These are phyloP conservation scores for Suillus weaverae DNA, from an alignment of 768 basidiomycete species.

Conservation along the genomic window DNA sequence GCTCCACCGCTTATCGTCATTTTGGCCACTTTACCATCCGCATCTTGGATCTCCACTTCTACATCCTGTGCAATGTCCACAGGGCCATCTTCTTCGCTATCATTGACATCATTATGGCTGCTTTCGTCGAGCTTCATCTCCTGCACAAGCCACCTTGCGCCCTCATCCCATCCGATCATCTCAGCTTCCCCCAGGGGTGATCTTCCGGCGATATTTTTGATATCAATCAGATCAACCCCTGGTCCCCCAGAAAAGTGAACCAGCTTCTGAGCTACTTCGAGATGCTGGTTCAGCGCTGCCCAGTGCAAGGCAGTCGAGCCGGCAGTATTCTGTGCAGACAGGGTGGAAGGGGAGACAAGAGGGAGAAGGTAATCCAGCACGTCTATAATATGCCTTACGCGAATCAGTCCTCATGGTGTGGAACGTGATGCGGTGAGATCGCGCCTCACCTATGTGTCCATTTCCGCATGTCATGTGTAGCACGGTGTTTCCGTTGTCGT, in stretches of 20 bases:
- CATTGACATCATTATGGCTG: slow-evolving; percentile 37
- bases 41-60: slow-evolving; percentile 71
- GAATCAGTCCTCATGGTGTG: slow-evolving; percentile 33
- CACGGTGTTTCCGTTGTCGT: slow-evolving; percentile 76
- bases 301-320: slow-evolving; percentile 89
- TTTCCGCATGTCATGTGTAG: slow-evolving; percentile 90
- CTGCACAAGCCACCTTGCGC: slow-evolving; percentile 78
- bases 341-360: slow-evolving; percentile 48
- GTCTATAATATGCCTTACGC: slow-evolving; percentile 58
- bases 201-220: slow-evolving; percentile 69
- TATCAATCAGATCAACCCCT: slow-evolving; percentile 69
- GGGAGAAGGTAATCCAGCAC: slow-evolving; percentile 75
- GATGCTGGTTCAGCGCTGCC: slow-evolving; percentile 85
- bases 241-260: slow-evolving; percentile 58
- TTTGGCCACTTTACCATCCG: slow-evolving; percentile 65
- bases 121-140: slow-evolving; percentile 72
- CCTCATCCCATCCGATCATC: slow-evolving; percentile 78
- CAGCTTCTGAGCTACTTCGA: slow-evolving; percentile 58
- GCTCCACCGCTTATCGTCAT: slow-evolving; percentile 45
- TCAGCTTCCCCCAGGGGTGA: slow-evolving; percentile 85
- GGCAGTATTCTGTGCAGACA: slow-evolving; percentile 64
- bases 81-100: slow-evolving; percentile 30
- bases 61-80: slow-evolving; percentile 43
- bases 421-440: slow-evolving; percentile 7
- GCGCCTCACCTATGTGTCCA: slow-evolving; percentile 74